Base-by-base conservation (phyloP, 306 rosid species). In the Herpetospermum pedunculosum region DNA sequence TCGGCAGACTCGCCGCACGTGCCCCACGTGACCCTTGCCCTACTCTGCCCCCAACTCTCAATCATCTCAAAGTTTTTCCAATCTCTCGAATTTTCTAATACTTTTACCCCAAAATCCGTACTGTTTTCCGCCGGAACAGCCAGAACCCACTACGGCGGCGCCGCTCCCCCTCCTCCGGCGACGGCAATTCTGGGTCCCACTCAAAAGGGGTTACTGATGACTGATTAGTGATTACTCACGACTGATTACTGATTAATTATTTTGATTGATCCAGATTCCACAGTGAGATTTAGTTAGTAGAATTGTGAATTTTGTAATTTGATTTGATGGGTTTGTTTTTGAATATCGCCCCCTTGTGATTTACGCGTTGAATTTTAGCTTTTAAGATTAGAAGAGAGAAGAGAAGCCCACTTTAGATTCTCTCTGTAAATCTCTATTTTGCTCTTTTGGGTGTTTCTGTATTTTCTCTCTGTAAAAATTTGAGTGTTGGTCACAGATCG, bases 361-460 rank as follows among this genome's bases (percentile, higher is more conserved):
- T 75, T 75, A 75, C 72, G 78, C 78, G 78, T 75, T 63, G 63
- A 75, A 8, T 32, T 35, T 74, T 21, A 58, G 35, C 21, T 30
- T 47, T 43, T 69, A 13, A 46, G 13, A n/a, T n/a, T n/a, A n/a
- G n/a, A n/a, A n/a, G n/a, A n/a, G n/a, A n/a, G n/a, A n/a, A n/a
- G n/a, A 46, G n/a, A 50, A 54, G 30, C 53, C 65, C 32, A 37
- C 34, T 74, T 74, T 46, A 75, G 78, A 75, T 63, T 63, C 57
- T 62, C 70, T 44, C 53, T 46, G 57, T 60, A 44, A 21, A 2
- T 15, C 44, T 72, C 48, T 72, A 29, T 28, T 2, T 43, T 8
- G n/a, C 64, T 65, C 34, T 40, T 11, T 38, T 11, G 19, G 50
- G 16, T 2, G 18, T 48, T 16, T 3, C 15, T 40, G 7, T 7